These are phyloP conservation scores for Tulasnella sp. DNA, from an alignment of 768 basidiomycete species.

Conservation along the genomic window DNA sequence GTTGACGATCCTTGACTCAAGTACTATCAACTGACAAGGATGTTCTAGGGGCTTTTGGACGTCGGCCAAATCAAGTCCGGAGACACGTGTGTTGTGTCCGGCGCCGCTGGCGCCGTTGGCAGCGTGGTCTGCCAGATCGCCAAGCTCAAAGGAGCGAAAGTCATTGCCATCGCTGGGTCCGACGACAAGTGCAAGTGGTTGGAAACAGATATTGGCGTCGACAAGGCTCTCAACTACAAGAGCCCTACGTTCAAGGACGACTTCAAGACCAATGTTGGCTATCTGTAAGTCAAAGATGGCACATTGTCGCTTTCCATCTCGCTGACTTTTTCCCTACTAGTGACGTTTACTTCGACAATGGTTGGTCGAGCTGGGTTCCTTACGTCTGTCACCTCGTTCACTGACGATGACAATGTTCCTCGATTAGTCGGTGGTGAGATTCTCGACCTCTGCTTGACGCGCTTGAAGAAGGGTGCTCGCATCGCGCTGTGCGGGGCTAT, in stretches of 20 bases:
- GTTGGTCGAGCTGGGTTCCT: slow-evolving; percentile 26
- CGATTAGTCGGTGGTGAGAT: slow-evolving; percentile 47
- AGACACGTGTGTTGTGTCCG: slow-evolving; percentile 76
- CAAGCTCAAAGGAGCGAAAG: slow-evolving; percentile 64
- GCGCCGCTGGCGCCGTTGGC: slow-evolving; percentile 89
- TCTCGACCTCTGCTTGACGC: slow-evolving; percentile 61
- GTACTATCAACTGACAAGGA: slow-evolving; percentile 41
- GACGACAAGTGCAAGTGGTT: slow-evolving; percentile 79
- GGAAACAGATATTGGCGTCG: slow-evolving; percentile 70
- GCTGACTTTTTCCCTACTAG: background rate
- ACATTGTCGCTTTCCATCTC: background rate
- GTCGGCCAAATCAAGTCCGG: slow-evolving; percentile 71
- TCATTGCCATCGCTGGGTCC: slow-evolving; percentile 80
- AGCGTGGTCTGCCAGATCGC: slow-evolving; percentile 74
- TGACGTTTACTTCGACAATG: slow-evolving; percentile 79
- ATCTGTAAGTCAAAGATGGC: slow-evolving; percentile 29
- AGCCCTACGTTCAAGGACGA: slow-evolving; percentile 54
- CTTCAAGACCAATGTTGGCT: slow-evolving; percentile 58
- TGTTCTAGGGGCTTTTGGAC: slow-evolving; percentile 61
- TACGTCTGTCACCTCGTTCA: background rate
- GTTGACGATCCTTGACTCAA: slow-evolving; percentile 30
- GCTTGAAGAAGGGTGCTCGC: slow-evolving; percentile 66
- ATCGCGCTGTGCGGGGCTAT: slow-evolving; percentile 82
- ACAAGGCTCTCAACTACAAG: slow-evolving; percentile 83
- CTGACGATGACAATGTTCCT: background rate